Evolutionary conservation across 2,329 filamentous ascomycete species (phyloP).

Genomic region (Paraconiothyrium sp.): DNA sequence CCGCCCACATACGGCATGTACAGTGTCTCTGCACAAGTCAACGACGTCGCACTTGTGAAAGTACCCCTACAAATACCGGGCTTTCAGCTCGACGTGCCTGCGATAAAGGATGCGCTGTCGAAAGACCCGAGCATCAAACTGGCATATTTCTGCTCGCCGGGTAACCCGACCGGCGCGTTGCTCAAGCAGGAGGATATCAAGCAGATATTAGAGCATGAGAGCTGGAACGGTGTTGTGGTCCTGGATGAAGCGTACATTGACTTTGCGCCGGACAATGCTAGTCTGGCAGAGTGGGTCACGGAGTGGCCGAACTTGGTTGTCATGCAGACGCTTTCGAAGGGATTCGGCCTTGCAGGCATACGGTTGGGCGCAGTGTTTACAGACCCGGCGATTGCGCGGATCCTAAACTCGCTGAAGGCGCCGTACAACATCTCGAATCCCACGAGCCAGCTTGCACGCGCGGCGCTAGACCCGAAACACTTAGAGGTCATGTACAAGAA

Average conservation of each 20-base stretch:
- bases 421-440: constrained; percentile 95
- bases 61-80: constrained; percentile 80
- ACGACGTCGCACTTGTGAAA: constrained; percentile 86
- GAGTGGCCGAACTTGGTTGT: constrained; percentile 97
- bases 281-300: constrained; percentile 87
- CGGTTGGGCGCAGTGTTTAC: constrained; percentile 88
- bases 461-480: constrained; percentile 74
- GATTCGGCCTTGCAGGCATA: constrained; percentile 94
- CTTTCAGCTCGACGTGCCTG: constrained; percentile 76
- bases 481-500: constrained; percentile 77
- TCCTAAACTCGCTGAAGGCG: constrained; percentile 93
- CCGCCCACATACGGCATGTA: constrained; percentile 99
- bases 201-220: constrained; percentile 80
- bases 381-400: constrained; percentile 73
- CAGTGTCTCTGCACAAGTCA: constrained; percentile 89
- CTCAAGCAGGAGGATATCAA: constrained; percentile 79
- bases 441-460: constrained; percentile 80
- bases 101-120: constrained; percentile 73
- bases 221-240: constrained; percentile 94
- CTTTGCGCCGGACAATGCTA: constrained; percentile 81
- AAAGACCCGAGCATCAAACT: constrained; percentile 78
- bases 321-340: constrained; percentile 98
- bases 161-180: constrained; percentile 88
- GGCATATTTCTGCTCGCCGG: constrained; percentile 91
- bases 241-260: constrained; percentile 98